These are phyloP conservation scores for Tardiomyces depauwii DNA, from an alignment of 1,139 yeast species.

Conservation along the genomic window DNA sequence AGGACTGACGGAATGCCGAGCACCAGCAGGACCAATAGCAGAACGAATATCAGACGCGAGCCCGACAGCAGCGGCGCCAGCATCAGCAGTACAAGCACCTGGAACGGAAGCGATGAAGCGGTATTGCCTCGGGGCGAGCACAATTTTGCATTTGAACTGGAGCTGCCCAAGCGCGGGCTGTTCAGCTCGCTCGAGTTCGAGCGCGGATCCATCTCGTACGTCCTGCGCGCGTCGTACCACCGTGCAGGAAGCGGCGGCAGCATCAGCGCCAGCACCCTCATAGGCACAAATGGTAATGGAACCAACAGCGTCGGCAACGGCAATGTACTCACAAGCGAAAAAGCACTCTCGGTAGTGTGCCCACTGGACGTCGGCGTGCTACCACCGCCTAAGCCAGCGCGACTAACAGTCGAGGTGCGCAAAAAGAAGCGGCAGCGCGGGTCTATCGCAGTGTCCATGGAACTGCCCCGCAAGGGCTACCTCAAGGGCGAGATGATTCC, in stretches of 20 bases:
- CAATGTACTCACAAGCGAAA: constrained; percentile 21
- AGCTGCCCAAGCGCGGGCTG: constrained; percentile 58
- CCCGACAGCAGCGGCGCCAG: neutral
- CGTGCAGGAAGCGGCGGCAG: neutral
- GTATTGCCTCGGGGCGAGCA: constrained; percentile 52
- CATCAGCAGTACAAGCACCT: no score
- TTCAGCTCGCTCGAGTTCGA: constrained; percentile 76
- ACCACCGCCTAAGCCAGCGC: constrained; percentile 57
- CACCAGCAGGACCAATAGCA: no score
- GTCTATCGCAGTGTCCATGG: constrained; percentile 34
- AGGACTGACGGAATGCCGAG: no score
- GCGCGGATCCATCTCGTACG: constrained; percentile 68
- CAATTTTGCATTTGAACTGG: constrained; percentile 73
- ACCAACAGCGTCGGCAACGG: constrained; percentile 22
- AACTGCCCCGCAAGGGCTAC: constrained; percentile 58
- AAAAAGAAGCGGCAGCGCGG: constrained; percentile 22
- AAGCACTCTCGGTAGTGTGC: constrained; percentile 46
- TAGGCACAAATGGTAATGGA: no score
- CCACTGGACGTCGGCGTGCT: constrained; percentile 64
- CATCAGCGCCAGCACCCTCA: constrained; percentile 17
- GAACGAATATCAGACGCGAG: neutral
- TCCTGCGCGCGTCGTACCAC: constrained; percentile 20
- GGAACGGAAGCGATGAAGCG: neutral
- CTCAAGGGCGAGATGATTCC: constrained; percentile 72
- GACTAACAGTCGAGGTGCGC: constrained; percentile 44